phyloP scores from a whole-genome alignment of 805 yeast species.

The Hanseniaspora lachancei region DNA sequence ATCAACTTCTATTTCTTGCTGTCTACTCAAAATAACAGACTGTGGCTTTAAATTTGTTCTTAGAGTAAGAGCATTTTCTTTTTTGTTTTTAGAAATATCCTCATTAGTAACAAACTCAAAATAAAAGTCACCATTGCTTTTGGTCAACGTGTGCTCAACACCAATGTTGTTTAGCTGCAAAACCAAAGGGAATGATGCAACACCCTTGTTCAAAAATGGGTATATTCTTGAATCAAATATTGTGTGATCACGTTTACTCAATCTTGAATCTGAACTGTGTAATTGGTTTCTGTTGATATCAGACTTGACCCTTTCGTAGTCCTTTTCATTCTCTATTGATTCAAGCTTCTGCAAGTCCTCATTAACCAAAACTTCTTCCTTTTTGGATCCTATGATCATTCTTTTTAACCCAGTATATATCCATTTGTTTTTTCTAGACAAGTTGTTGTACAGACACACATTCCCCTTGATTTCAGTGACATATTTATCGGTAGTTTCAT shows the following conservation, averaged over 20 bases:
- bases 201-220: conserved; percentile 54
- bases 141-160: conserved; percentile 26
- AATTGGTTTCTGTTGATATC: background rate
- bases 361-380: conserved; percentile 31
- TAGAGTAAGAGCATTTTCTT: conserved; percentile 35
- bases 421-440: conserved; percentile 30
- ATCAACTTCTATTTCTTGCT: background rate
- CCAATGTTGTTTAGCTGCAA: conserved; percentile 39
- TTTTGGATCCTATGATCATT: conserved; percentile 30
- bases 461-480: conserved; percentile 8
- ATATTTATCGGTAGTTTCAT: background rate
- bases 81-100: conserved; percentile 43
- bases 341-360: conserved; percentile 45
- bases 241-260: conserved; percentile 17
- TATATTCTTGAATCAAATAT: conserved; percentile 51
- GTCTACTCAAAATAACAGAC: background rate
- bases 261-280: background rate
- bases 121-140: conserved; percentile 64
- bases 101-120: conserved; percentile 41
- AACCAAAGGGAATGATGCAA: conserved; percentile 43
- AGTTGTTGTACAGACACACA: conserved; percentile 15
- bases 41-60: conserved; percentile 34
- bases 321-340: conserved; percentile 33
- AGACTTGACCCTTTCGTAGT: conserved; percentile 32
- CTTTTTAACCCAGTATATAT: conserved; percentile 20